Base-by-base conservation (phyloP, 2,329 filamentous ascomycete species). In the Endoconidiophora laricicola region DNA sequence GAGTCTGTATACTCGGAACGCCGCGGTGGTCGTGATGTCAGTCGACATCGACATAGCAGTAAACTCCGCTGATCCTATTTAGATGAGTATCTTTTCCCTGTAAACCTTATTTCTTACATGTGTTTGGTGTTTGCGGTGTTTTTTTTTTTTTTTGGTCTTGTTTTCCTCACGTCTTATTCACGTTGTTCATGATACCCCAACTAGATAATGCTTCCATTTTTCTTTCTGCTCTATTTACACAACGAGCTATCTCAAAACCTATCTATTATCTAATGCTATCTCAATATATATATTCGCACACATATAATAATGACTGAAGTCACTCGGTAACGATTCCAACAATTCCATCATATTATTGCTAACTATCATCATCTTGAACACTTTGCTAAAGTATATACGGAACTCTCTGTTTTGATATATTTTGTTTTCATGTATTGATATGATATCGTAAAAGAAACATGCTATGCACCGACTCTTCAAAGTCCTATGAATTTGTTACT, bases 1-100 rank as follows among this genome's bases (percentile, higher is more conserved):
- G 51, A 53, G 23, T 53, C 49, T 16, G 46, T 38, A 39, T 47
- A 23, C 39, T 52, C 43, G 5, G 49, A 46, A 36, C 20, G 38
- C 38, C 18, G 36, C 12, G 22, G 50, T 12, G 50, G 44, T 18
- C 41, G 48, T n/a, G 45, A 46, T 46, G 42, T 37, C 4, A 47
- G 46, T 38, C 43, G 43, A 41, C 36, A 48, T 41, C 29, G 29
- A 33, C 29, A 33, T 33, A 33, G 29, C 12, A 33, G 7, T 33
- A 33, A 12, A 33, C 29, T 33, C 12, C 29, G 7, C 12, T 33
- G 29, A 10, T 45, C 29, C 16, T 29, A 29, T 4, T 45, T 18
- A 18, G 16, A 18, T 18, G 16, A 18, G 16, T 18, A 18, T 18
- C 16, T 18, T 18, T 18, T 18, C 16, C 16, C 16, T 18, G 16